phyloP scores from a whole-genome alignment of 495 filamentous ascomycete species.

The Hyaloscypha variabilis region DNA sequence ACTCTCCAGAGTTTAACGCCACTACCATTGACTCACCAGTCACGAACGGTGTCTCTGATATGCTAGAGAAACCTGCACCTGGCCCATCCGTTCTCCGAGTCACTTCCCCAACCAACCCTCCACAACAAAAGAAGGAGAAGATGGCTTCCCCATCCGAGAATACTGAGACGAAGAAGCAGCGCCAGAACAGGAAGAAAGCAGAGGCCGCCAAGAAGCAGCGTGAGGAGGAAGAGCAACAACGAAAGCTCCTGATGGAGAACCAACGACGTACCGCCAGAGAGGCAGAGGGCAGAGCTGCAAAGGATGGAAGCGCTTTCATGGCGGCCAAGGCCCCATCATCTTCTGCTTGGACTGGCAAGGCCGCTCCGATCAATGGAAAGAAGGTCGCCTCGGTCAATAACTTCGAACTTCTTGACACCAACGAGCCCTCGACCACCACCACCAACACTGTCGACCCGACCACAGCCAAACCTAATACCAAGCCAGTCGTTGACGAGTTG shows the following conservation, averaged over 20 bases:
- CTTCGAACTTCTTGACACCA: constrained; percentile 74
- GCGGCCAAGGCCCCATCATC: constrained; percentile 53
- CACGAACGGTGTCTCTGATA: constrained; percentile 74
- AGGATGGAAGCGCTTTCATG: constrained; percentile 64
- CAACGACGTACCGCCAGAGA: constrained; percentile 79
- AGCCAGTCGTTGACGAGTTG: constrained; percentile 27
- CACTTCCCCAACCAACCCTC: constrained; percentile 62
- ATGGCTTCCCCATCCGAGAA: constrained; percentile 49
- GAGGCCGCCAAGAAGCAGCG: constrained; percentile 72
- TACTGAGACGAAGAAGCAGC: constrained; percentile 86
- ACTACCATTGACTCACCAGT: constrained; percentile 41
- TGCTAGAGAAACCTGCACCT: constrained; percentile 73
- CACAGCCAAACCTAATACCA: constrained; percentile 20
- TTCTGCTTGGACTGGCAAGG: constrained; percentile 54
- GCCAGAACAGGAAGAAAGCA: constrained; percentile 81
- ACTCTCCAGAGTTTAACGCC: constrained; percentile 61
- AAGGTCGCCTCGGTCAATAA: constrained; percentile 27
- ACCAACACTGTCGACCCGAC: background rate
- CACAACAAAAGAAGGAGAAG: constrained; percentile 66
- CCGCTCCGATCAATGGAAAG: constrained; percentile 30
- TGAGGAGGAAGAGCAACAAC: constrained; percentile 73
- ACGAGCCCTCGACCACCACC: constrained; percentile 51
- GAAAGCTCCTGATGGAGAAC: constrained; percentile 72
- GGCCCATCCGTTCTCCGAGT: constrained; percentile 78
- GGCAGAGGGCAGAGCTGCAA: constrained; percentile 75